phyloP scores from a whole-genome alignment of 2,329 filamentous ascomycete species.

The Penicillium sp. region DNA sequence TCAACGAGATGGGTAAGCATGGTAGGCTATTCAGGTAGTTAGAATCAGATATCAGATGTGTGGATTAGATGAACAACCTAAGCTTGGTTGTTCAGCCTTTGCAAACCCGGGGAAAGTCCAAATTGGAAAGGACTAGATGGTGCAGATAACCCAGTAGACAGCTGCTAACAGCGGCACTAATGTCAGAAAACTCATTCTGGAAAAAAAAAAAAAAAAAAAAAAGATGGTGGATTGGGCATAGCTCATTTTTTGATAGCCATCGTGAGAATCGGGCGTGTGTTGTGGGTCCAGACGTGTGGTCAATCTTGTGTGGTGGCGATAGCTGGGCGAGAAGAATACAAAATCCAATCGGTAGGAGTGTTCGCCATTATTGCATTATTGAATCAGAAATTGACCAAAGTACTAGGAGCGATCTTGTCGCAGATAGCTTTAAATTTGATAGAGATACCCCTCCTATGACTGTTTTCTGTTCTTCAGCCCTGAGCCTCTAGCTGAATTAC shows the following conservation, averaged over 20 bases:
- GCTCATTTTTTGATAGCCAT: no score
- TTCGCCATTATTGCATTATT: no score
- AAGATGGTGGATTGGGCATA: background rate
- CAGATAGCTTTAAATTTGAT: no score
- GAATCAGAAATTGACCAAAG: no score
- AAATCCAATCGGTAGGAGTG: no score
- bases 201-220: background rate
- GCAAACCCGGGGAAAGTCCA: background rate
- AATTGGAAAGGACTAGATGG: background rate
- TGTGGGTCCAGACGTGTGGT: background rate
- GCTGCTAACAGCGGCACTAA: background rate
- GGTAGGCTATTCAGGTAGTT: background rate
- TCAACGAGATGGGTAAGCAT: background rate
- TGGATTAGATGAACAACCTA: background rate
- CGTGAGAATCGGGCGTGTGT: no score
- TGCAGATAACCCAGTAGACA: background rate
- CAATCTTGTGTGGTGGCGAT: background rate
- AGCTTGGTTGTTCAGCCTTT: background rate
- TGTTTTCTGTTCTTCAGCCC: background rate
- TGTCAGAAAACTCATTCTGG: background rate
- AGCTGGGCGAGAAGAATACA: background rate
- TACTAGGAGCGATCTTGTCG: no score
- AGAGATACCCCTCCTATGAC: no score
- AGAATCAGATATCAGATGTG: background rate
- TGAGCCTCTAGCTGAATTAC: background rate